Evolutionary conservation across 2,329 filamentous ascomycete species (phyloP).

Genomic region (Aspergillus ruber): DNA sequence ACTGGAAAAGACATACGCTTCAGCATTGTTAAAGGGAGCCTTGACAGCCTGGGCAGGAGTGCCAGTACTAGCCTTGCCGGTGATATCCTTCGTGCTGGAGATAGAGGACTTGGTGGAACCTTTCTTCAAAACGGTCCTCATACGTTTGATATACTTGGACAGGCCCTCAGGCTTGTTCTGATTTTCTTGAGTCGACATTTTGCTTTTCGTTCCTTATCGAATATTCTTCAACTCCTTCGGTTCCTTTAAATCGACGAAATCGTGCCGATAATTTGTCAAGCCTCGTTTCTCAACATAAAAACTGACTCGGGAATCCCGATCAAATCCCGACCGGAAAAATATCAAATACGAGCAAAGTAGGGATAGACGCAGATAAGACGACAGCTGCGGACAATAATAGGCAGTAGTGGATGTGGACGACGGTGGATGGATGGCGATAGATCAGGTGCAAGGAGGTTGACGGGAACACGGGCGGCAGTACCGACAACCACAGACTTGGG

Average conservation of each 20-base stretch:
- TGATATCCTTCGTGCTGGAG: conserved; percentile 12
- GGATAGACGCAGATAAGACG: too few species aligned
- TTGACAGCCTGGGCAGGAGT: conserved; percentile 10
- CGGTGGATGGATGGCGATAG: background rate
- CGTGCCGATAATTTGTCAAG: background rate
- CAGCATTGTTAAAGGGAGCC: background rate
- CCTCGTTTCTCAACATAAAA: background rate
- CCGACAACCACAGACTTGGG: conserved; percentile 19
- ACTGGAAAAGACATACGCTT: conserved; percentile 1
- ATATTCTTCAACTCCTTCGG: too few species aligned
- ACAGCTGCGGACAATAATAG: background rate
- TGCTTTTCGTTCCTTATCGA: background rate
- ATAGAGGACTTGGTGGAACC: conserved; percentile 24
- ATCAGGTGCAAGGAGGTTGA: background rate
- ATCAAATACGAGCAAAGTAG: background rate
- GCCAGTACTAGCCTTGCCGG: background rate
- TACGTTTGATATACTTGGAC: conserved; percentile 34
- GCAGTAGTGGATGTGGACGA: background rate
- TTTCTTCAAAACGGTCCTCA: conserved; percentile 31
- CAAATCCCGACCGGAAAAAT: background rate
- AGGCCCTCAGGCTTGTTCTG: conserved; percentile 28
- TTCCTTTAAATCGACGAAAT: background rate
- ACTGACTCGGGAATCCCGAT: background rate
- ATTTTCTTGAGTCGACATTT: conserved; percentile 20
- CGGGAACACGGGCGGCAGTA: conserved; percentile 4